phyloP scores from a whole-genome alignment of 345 rosid species.

The Populus nigra region DNA sequence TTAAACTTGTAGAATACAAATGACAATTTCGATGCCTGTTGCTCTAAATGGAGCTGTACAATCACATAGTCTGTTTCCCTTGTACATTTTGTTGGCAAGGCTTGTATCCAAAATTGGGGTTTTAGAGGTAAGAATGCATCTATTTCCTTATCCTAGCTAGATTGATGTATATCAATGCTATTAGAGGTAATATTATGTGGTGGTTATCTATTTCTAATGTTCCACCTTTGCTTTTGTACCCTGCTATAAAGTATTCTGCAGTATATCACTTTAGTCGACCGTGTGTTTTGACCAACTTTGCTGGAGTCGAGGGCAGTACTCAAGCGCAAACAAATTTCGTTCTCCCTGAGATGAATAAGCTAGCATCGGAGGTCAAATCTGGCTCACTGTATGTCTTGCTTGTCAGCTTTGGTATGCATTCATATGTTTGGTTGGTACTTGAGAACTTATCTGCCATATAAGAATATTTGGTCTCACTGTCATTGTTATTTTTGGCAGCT shows the following conservation, averaged over 20 bases:
- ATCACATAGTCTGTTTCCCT: constrained; percentile 59
- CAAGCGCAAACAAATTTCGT: constrained; percentile 70
- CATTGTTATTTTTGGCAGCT: constrained; percentile 39
- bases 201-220: constrained; percentile 21
- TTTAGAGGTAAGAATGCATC: constrained; percentile 53
- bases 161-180: background rate
- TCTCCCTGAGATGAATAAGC: constrained; percentile 82
- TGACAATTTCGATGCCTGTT: constrained; percentile 57
- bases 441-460: background rate
- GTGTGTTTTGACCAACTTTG: constrained; percentile 66
- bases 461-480: background rate
- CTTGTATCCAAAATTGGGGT: constrained; percentile 49
- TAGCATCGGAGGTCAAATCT: constrained; percentile 71
- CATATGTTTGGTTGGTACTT: background rate
- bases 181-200: background rate
- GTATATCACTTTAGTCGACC: constrained; percentile 82
- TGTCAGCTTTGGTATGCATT: constrained; percentile 73
- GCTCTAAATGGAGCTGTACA: constrained; percentile 50
- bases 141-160: background rate
- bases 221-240: constrained; percentile 29
- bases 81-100: constrained; percentile 80
- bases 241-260: constrained; percentile 75
- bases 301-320: constrained; percentile 61
- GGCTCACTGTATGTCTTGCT: constrained; percentile 79
- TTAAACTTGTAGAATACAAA: constrained; percentile 62